Percentiles rank a stretch among this genome's conserved stretches.
These are phyloP conservation scores for Hyphodiscus hymeniophilus DNA, from an alignment of 495 filamentous ascomycete species.

Conservation along the genomic window DNA sequence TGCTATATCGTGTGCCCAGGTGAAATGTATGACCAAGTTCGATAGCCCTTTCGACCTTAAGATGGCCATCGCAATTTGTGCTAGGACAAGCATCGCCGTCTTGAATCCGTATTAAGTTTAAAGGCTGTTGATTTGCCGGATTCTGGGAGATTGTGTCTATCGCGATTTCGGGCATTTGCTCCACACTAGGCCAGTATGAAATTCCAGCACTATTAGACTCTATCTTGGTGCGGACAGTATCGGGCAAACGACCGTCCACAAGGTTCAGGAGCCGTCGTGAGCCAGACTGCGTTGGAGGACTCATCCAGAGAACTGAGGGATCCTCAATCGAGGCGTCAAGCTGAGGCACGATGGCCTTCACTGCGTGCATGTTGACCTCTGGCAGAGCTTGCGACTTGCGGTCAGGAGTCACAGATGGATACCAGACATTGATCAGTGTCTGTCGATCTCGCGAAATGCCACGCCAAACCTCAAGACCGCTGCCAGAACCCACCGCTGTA, in stretches of 20 bases:
- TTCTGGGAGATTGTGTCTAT: conserved; percentile 3
- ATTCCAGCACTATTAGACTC: conserved; percentile 1
- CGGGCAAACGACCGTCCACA: conserved; percentile 39
- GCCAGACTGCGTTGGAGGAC: not conserved
- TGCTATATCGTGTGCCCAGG: conserved; percentile 81
- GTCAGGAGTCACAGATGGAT: conserved; percentile 32
- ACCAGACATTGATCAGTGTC: conserved; percentile 61
- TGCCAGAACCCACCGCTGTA: conserved; percentile 3
- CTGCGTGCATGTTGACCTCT: conserved; percentile 60
- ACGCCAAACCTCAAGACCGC: conserved; percentile 40
- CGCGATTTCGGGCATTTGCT: not conserved
- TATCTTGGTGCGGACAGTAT: conserved; percentile 17
- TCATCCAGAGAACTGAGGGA: conserved; percentile 45
- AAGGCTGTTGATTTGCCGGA: conserved; percentile 18
- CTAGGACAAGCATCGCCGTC: conserved; percentile 64
- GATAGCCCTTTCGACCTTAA: conserved; percentile 65
- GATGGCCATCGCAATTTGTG: conserved; percentile 50
- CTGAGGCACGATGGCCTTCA: conserved; percentile 64
- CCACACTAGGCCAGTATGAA: conserved; percentile 8
- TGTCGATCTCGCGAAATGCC: conserved; percentile 61
- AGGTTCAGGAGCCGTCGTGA: conserved; percentile 38
- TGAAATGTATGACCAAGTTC: conserved; percentile 95
- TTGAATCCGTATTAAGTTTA: conserved; percentile 55
- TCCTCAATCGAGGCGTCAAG: conserved; percentile 65
- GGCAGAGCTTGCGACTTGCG: not conserved